Conservation (phyloP, 176 grass and related monocot genomes). For the Oryza coarctata region DNA sequence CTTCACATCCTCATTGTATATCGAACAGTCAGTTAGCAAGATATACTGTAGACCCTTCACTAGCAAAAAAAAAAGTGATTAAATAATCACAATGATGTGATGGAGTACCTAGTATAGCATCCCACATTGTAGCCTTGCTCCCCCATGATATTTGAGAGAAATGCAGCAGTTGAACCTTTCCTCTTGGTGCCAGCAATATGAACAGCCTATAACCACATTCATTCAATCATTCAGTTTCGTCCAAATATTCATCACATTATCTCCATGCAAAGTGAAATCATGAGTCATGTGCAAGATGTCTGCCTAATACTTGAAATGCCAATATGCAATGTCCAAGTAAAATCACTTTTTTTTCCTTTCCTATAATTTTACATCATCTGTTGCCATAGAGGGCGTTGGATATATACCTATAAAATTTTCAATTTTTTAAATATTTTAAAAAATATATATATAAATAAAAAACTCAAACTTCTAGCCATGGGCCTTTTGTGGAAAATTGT, state of each 20-base stretch:
- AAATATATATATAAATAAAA: too few relatives aligned
- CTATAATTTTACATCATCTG: background rate
- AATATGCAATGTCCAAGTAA: background rate
- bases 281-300: background rate
- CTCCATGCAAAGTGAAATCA: background rate
- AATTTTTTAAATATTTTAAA: too few relatives aligned
- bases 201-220: slow-evolving; percentile 50
- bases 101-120: slow-evolving; percentile 75
- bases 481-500: too few relatives aligned
- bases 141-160: slow-evolving; percentile 80
- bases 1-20: background rate
- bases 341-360: background rate
- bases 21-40: background rate
- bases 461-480: too few relatives aligned
- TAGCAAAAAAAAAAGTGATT: background rate
- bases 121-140: slow-evolving; percentile 84
- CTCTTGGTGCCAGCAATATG: slow-evolving; percentile 96
- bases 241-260: background rate
- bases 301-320: background rate
- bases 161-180: slow-evolving; percentile 84
- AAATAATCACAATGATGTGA: background rate
- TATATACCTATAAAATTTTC: too few relatives aligned
- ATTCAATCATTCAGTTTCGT: background rate
- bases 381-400: too few relatives aligned
- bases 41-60: too few relatives aligned